A percentile compares a stretch with the other conserved stretches of the same genome.
Evolutionary conservation across 768 basidiomycete genomes (phyloP).

Genomic region (Collybiopsis luxurians): DNA sequence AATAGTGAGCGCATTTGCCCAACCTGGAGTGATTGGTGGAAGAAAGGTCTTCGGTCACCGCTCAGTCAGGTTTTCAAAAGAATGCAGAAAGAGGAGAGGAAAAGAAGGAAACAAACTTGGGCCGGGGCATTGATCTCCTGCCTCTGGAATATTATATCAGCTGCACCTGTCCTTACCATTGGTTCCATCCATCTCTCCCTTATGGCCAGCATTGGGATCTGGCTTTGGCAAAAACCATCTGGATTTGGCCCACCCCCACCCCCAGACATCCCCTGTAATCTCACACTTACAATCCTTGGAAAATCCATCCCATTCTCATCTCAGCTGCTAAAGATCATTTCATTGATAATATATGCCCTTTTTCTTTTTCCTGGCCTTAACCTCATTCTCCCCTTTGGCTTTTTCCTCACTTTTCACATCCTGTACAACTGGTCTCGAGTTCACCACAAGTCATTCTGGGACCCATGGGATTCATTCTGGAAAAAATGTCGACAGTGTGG

Average conservation of each 20-base stretch:
- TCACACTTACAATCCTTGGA: not conserved
- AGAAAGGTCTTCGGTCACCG: not conserved
- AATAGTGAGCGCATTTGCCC: too few relatives aligned
- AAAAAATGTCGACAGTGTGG: too few relatives aligned
- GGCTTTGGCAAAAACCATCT: slow-evolving; percentile 16
- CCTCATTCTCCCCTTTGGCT: slow-evolving; percentile 10
- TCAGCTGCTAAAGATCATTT: slow-evolving; percentile 8
- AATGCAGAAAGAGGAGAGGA: not conserved
- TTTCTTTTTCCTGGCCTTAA: slow-evolving; percentile 15
- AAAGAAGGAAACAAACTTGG: not conserved
- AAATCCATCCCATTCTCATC: not conserved
- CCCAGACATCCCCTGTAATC: not conserved
- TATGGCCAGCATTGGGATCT: slow-evolving; percentile 18
- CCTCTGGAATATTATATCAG: not conserved
- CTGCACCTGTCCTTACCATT: slow-evolving; percentile 10
- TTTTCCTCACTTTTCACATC: slow-evolving; percentile 15
- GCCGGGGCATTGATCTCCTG: not conserved
- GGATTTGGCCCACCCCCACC: slow-evolving; percentile 7
- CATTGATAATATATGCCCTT: slow-evolving; percentile 16
- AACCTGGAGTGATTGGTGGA: not conserved
- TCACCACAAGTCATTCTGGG: slow-evolving; percentile 16
- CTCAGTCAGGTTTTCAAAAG: not conserved
- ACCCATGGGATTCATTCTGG: slow-evolving; percentile 17
- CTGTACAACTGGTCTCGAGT: slow-evolving; percentile 3
- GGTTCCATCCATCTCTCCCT: slow-evolving; percentile 18